Percentiles rank a stretch among this genome's conserved stretches.
phyloP scores from a whole-genome alignment of 306 rosid genomes.

The Prunus mongolica region DNA sequence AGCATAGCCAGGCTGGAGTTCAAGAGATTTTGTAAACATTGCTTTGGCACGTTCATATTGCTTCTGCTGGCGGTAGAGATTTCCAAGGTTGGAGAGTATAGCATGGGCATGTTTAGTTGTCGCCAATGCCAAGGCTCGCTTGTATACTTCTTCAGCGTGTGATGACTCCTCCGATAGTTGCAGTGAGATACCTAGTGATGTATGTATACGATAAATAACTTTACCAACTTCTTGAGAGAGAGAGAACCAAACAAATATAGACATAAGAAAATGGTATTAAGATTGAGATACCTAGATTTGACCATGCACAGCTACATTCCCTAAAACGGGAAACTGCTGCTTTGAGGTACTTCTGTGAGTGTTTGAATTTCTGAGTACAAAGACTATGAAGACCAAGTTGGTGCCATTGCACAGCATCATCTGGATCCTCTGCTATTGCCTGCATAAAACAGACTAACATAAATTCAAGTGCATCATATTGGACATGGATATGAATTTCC shows the following conservation, averaged over 20 bases:
- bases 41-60: conserved; percentile 85
- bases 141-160: conserved; percentile 76
- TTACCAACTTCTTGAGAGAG: neutral
- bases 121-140: conserved; percentile 67
- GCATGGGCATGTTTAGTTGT: conserved; percentile 60
- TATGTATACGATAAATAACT: conserved; percentile 4
- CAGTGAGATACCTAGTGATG: conserved; percentile 68
- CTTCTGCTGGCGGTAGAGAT: conserved; percentile 80
- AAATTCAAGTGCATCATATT: conserved; percentile 4
- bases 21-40: conserved; percentile 84
- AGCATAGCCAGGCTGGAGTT: conserved; percentile 84
- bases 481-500: neutral
- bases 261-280: neutral
- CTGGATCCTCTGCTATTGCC: conserved; percentile 91
- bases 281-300: conserved; percentile 65
- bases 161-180: conserved; percentile 71
- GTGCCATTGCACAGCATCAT: conserved; percentile 90
- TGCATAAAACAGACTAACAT: conserved; percentile 24
- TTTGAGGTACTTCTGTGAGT: conserved; percentile 78
- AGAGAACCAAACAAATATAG: neutral
- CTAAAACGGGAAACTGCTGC: conserved; percentile 69
- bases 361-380: conserved; percentile 66
- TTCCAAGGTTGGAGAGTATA: conserved; percentile 80
- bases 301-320: conserved; percentile 77
- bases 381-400: conserved; percentile 95